Percentiles rank a stretch among this genome's conserved stretches.
Evolutionary conservation across 2,329 filamentous ascomycete species (phyloP).

Genomic region (Xylariomycetidae sp.): DNA sequence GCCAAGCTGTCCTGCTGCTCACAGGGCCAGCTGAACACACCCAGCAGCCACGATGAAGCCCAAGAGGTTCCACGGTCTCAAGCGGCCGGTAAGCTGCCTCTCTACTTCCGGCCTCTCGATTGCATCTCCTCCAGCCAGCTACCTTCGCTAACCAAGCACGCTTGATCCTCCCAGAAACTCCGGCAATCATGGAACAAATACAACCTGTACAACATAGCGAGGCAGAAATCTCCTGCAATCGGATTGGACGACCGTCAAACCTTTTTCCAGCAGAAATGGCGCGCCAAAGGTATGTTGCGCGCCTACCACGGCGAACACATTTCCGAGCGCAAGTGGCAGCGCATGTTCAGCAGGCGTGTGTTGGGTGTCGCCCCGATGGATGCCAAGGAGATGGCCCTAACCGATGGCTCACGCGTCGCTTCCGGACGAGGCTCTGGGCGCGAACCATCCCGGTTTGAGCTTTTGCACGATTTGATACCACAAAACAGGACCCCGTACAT

Average conservation of each 20-base stretch:
- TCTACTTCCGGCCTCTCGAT: neutral
- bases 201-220: constrained; percentile 83
- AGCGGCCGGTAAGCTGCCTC: constrained; percentile 50
- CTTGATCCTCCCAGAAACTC: constrained; percentile 64
- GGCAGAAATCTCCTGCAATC: constrained; percentile 40
- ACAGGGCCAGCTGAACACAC: constrained; percentile 9
- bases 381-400: constrained; percentile 66
- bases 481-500: constrained; percentile 96
- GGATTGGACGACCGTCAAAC: constrained; percentile 44
- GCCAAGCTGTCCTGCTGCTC: constrained; percentile 9
- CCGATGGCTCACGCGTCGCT: constrained; percentile 79
- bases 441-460: constrained; percentile 31
- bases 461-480: too few relatives aligned
- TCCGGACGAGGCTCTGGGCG: constrained; percentile 76
- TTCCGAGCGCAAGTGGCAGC: constrained; percentile 86
- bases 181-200: constrained; percentile 97
- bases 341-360: constrained; percentile 80
- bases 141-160: constrained; percentile 4
- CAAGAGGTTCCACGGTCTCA: constrained; percentile 61
- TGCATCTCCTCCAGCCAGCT: constrained; percentile 5
- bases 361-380: constrained; percentile 83
- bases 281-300: constrained; percentile 74
- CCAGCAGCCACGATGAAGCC: constrained; percentile 42
- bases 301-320: constrained; percentile 95
- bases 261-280: constrained; percentile 99